Percentiles rank a stretch among this genome's conserved stretches.
Conservation (phyloP, 2,329 filamentous ascomycete genomes). For the Sarocladiaceae sp. region DNA sequence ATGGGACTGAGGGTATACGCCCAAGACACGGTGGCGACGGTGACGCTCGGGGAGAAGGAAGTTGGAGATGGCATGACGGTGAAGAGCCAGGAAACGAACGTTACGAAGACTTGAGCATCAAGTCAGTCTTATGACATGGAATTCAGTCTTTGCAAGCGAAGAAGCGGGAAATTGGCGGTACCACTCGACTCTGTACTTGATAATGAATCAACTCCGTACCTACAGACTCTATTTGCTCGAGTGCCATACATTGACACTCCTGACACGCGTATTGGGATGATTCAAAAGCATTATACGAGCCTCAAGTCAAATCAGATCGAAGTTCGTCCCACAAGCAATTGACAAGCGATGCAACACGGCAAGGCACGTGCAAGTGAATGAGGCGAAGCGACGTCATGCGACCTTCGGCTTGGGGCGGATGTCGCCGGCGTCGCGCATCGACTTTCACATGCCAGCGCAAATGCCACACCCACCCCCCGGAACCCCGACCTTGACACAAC, state of each 20-base stretch:
- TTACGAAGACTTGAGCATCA: background rate
- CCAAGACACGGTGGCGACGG: constrained; percentile 25
- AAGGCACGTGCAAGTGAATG: constrained; percentile 6
- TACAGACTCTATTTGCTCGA: background rate
- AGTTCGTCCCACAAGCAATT: too few relatives aligned
- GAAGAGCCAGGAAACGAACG: constrained; percentile 11
- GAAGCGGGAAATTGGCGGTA: background rate
- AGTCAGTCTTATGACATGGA: too few relatives aligned
- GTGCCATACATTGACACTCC: too few relatives aligned
- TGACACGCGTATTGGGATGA: too few relatives aligned
- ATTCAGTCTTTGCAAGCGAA: too few relatives aligned
- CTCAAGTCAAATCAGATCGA: too few relatives aligned
- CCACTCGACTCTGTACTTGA: background rate
- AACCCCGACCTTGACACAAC: background rate
- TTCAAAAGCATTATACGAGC: too few relatives aligned
- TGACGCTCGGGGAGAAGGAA: constrained; percentile 27
- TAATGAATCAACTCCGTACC: background rate
- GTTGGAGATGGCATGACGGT: constrained; percentile 19
- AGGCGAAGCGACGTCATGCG: constrained; percentile 13
- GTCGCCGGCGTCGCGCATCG: constrained; percentile 7
- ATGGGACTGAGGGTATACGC: constrained; percentile 33
- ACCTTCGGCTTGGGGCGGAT: constrained; percentile 7
- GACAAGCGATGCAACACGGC: too few relatives aligned
- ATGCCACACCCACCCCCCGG: background rate
- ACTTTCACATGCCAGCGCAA: constrained; percentile 21